phyloP scores from a whole-genome alignment of 768 basidiomycete genomes.

The Sporobolomyces pararoseus region DNA sequence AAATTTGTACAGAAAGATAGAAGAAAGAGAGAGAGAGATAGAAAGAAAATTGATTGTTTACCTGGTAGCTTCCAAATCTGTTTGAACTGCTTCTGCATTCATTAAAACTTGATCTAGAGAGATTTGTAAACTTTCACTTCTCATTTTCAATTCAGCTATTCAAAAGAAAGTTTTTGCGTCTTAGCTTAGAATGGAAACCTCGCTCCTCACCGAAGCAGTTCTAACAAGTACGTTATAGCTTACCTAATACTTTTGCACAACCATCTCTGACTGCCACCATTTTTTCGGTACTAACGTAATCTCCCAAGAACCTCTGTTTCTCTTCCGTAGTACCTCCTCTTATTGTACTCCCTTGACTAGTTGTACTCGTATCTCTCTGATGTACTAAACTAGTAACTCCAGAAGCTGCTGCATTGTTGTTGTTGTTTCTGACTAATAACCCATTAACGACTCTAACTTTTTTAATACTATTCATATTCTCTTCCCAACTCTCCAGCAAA shows the following conservation, averaged over 20 bases:
- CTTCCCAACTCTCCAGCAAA: slow-evolving; percentile 39
- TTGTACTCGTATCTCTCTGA: not conserved
- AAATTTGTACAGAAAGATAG: too few relatives aligned
- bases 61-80: slow-evolving; percentile 38
- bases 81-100: slow-evolving; percentile 32
- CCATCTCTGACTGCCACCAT: slow-evolving; percentile 43
- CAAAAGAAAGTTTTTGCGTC: not conserved
- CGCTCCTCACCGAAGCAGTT: too few relatives aligned
- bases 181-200: not conserved
- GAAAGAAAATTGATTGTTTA: not conserved
- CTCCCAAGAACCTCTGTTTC: slow-evolving; percentile 42
- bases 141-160: slow-evolving; percentile 32
- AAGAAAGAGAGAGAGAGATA: not conserved
- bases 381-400: not conserved
- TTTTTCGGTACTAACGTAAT: slow-evolving; percentile 44
- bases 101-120: slow-evolving; percentile 31
- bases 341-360: slow-evolving; percentile 10
- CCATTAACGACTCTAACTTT: slow-evolving; percentile 37
- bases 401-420: too few relatives aligned
- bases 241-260: slow-evolving; percentile 41
- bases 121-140: slow-evolving; percentile 22
- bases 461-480: slow-evolving; percentile 39
- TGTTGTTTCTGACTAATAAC: not conserved
- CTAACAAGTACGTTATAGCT: not conserved
- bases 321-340: slow-evolving; percentile 5